phyloP scores from a whole-genome alignment of 768 basidiomycete genomes.

The Coprinopsis cinerea region DNA sequence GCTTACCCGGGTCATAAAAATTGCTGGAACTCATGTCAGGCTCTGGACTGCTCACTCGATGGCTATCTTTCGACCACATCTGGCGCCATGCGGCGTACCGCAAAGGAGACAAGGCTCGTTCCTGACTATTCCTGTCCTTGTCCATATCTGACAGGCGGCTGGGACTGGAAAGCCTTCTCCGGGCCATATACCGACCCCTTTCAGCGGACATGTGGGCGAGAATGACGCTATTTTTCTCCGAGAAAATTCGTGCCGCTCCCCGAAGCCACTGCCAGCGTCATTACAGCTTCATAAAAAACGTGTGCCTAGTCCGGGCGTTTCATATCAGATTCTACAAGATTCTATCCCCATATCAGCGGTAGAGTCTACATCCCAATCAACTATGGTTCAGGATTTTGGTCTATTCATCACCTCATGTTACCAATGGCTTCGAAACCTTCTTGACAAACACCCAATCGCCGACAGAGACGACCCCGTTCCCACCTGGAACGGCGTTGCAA shows the following conservation, averaged over 20 bases:
- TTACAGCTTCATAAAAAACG: neutral
- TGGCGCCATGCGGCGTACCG: neutral
- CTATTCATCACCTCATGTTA: neutral
- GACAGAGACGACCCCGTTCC: slow-evolving; percentile 47
- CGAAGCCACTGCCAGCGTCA: neutral
- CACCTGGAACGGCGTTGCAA: slow-evolving; percentile 52
- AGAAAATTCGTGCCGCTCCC: neutral
- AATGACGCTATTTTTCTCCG: neutral
- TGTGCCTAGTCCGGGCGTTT: too few species aligned
- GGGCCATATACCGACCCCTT: neutral
- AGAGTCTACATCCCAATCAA: neutral
- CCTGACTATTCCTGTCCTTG: neutral
- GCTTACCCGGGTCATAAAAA: neutral
- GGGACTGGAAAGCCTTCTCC: neutral
- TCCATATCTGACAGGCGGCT: neutral
- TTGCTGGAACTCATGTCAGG: neutral
- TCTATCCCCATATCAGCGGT: neutral
- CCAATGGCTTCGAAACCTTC: slow-evolving; percentile 18
- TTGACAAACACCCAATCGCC: slow-evolving; percentile 55
- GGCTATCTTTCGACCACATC: too few species aligned
- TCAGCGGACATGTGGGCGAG: too few species aligned
- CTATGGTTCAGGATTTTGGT: neutral
- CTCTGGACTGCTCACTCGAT: too few species aligned
- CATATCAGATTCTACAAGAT: too few species aligned
- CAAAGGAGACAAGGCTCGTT: neutral